These are phyloP conservation scores for Exophiala calicioides DNA, from an alignment of 2,329 filamentous ascomycete species.

Conservation along the genomic window DNA sequence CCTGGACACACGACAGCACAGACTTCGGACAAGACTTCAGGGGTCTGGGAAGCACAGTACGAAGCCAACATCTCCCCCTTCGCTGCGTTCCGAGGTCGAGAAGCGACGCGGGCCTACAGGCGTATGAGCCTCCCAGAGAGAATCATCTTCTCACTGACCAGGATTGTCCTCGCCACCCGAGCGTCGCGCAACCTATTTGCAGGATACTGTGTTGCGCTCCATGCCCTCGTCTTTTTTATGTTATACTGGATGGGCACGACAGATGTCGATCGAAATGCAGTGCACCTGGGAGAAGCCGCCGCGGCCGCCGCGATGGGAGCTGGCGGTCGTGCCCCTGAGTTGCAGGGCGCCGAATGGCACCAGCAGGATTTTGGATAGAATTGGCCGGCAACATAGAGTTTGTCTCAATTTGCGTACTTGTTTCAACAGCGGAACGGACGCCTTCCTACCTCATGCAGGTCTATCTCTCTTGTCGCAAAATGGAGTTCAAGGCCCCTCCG, in stretches of 20 bases:
- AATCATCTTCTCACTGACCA: slow-evolving; percentile 84
- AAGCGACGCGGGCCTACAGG: slow-evolving; percentile 86
- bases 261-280: slow-evolving; percentile 65
- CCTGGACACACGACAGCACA: slow-evolving; percentile 65
- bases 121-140: slow-evolving; percentile 91
- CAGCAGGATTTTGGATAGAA: slow-evolving; percentile 57
- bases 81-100: slow-evolving; percentile 89
- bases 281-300: slow-evolving; percentile 54
- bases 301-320: slow-evolving; percentile 39
- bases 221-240: slow-evolving; percentile 82
- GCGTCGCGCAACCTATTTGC: slow-evolving; percentile 93
- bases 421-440: not conserved
- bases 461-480: no score
- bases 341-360: slow-evolving; percentile 59
- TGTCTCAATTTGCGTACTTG: not conserved
- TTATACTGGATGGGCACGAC: slow-evolving; percentile 78
- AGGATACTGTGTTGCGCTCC: slow-evolving; percentile 83
- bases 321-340: slow-evolving; percentile 13
- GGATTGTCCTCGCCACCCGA: slow-evolving; percentile 85
- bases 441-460: no score
- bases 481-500: no score
- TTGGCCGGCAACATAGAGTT: no score
- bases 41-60: slow-evolving; percentile 88
- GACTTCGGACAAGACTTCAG: slow-evolving; percentile 67
- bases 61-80: slow-evolving; percentile 96